Base-by-base conservation (phyloP, 805 yeast species). In the Kodamaea sagamina region DNA sequence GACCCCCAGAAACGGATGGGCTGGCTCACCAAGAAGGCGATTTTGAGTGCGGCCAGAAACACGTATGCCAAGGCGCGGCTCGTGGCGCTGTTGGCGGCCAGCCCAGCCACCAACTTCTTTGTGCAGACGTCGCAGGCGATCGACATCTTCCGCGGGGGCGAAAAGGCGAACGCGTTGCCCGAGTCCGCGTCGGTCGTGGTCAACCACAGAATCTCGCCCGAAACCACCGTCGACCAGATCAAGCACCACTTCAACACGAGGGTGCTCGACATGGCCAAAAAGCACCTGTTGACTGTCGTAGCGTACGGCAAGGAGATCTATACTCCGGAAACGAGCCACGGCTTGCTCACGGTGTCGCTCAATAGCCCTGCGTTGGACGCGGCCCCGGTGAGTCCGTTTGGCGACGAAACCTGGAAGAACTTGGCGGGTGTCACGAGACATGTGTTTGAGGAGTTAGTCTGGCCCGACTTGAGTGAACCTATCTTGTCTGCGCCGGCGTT, bases 381-480 rank as follows among this genome's bases (percentile, higher is more conserved):
- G n/a, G 74, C 80, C 0, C 78, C 78, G 3, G 57, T 63, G 6
- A 60, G 78, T 3, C 78, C 80, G 6, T 39, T 48, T 17, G 51
- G 48, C 4, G 55, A 49, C 34, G 43, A 41, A 3, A 45, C 52
- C 8, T 57, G 59, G 61, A 25, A 44, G 18, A 52, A 66, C 22
- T 71, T 85, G 43, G 75, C 84, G 0, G 92, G 92, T 9, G 72
- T 83, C 12, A 67, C 82, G 27, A 75, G 82, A 48, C 75, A 78
- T 46, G 73, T 85, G 37, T 78, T 77, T 54, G 87, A 83, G 58
- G 82, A 82, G 29, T 57, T 74, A 45, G 69, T 70, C 4, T 67
- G 68, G 49, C 57, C 65, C 4, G 59, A 61, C n/a, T 38, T 52
- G 37, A 47, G 45, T n/a, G 54, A 58, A 22, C 67, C 68, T 2